Conservation (phyloP, 805 yeast genomes). For the Phaffomyces thermotolerans region DNA sequence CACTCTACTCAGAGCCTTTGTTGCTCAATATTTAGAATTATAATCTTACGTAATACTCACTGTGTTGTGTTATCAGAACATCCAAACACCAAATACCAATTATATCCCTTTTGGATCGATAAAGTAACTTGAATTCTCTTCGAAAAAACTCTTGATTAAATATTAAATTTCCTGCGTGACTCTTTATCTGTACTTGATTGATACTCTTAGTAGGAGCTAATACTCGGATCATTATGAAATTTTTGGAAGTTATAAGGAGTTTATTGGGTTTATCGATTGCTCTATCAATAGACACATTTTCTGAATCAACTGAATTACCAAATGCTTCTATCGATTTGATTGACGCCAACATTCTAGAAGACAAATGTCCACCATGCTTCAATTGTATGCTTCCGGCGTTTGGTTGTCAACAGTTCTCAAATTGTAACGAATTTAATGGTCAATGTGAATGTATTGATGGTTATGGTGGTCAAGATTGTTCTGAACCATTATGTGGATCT, state of each 20-base stretch:
- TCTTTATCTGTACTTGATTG: too few species aligned
- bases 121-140: too few species aligned
- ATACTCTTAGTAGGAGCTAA: too few species aligned
- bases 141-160: too few species aligned
- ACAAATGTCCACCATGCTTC: slow-evolving; percentile 83
- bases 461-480: slow-evolving; percentile 90
- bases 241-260: too few species aligned
- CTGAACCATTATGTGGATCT: slow-evolving; percentile 81
- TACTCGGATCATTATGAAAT: too few species aligned
- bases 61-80: neutral
- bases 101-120: too few species aligned
- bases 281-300: neutral
- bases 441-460: slow-evolving; percentile 90
- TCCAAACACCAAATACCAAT: neutral
- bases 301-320: neutral
- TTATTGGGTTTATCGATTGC: neutral
- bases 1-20: slow-evolving; percentile 32
- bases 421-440: slow-evolving; percentile 85
- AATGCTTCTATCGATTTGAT: slow-evolving; percentile 6
- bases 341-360: slow-evolving; percentile 6
- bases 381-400: slow-evolving; percentile 90
- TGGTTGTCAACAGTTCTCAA: slow-evolving; percentile 82
- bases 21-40: slow-evolving; percentile 25
- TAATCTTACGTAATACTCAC: neutral
- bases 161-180: too few species aligned